Evolutionary conservation across 1,284 basidiomycete species (phyloP).

Genomic region (Ceratorhiza oryzae-sativae): DNA sequence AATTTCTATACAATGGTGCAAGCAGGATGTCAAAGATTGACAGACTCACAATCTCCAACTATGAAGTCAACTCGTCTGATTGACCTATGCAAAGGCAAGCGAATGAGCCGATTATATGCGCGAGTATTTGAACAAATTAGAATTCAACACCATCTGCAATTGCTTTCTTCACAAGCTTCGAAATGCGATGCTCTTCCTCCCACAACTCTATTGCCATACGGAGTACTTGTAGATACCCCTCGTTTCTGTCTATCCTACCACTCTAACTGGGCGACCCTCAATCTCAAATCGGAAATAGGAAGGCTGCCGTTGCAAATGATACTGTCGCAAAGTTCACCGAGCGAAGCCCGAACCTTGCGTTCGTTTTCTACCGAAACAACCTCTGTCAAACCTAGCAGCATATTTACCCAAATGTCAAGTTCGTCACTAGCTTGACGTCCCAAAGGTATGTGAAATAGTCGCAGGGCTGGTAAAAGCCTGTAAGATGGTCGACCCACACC

Average conservation of each 20-base stretch:
- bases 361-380: constrained; percentile 61
- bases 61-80: not conserved
- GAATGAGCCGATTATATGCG: constrained; percentile 2
- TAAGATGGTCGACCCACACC: constrained; percentile 75
- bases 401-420: constrained; percentile 63
- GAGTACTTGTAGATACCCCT: constrained; percentile 51
- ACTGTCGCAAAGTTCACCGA: constrained; percentile 46
- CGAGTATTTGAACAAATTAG: constrained; percentile 5
- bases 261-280: too few relatives aligned
- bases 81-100: not conserved
- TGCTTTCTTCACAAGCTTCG: constrained; percentile 57
- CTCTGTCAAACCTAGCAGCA: constrained; percentile 57
- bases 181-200: constrained; percentile 62
- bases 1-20: not conserved
- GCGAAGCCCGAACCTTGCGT: constrained; percentile 43
- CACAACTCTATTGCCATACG: constrained; percentile 45
- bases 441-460: constrained; percentile 62
- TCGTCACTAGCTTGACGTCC: constrained; percentile 43
- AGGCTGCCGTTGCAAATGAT: constrained; percentile 39
- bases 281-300: too few relatives aligned
- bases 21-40: constrained; percentile 1
- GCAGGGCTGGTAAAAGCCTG: constrained; percentile 72
- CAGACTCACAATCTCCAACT: not conserved
- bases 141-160: constrained; percentile 52
- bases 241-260: too few relatives aligned